These are phyloP conservation scores for Naganishia onofrii DNA, from an alignment of 768 basidiomycete species.

Conservation along the genomic window DNA sequence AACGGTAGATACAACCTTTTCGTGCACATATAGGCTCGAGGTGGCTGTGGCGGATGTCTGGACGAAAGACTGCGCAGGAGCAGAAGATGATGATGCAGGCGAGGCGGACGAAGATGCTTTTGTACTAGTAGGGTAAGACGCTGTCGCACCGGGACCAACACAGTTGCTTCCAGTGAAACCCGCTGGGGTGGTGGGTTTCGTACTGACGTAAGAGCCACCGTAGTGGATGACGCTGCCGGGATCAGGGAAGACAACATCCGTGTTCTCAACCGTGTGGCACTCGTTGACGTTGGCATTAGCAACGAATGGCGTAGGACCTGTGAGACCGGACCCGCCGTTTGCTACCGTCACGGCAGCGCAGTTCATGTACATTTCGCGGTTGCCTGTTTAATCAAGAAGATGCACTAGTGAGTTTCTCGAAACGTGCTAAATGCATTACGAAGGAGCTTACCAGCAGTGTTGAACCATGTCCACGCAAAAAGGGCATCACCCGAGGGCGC, in stretches of 20 bases:
- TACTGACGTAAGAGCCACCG: slow-evolving; percentile 42
- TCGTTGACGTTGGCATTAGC: slow-evolving; percentile 47
- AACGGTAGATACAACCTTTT: slow-evolving; percentile 3
- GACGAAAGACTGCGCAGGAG: background rate
- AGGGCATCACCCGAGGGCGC: slow-evolving; percentile 49
- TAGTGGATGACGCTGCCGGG: slow-evolving; percentile 28
- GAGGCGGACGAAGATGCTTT: slow-evolving; percentile 16
- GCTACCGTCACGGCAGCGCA: slow-evolving; percentile 47
- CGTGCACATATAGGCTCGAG: background rate
- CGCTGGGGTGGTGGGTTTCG: slow-evolving; percentile 38
- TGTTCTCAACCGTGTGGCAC: slow-evolving; percentile 45
- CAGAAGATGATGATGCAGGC: background rate
- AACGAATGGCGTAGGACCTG: slow-evolving; percentile 48
- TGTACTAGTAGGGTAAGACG: background rate
- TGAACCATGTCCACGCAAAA: slow-evolving; percentile 55
- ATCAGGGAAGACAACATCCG: slow-evolving; percentile 46
- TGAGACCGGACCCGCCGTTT: slow-evolving; percentile 44
- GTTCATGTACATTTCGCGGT: slow-evolving; percentile 41
- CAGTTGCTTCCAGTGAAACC: slow-evolving; percentile 45
- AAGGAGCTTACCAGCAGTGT: slow-evolving; percentile 45
- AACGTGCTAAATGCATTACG: background rate
- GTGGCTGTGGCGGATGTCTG: slow-evolving; percentile 1
- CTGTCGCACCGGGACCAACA: slow-evolving; percentile 39
- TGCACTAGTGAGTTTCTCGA: background rate
- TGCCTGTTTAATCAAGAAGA: slow-evolving; percentile 3